Conservation (phyloP, 2,329 filamentous ascomycete species). For the Microascus cirrosus region DNA sequence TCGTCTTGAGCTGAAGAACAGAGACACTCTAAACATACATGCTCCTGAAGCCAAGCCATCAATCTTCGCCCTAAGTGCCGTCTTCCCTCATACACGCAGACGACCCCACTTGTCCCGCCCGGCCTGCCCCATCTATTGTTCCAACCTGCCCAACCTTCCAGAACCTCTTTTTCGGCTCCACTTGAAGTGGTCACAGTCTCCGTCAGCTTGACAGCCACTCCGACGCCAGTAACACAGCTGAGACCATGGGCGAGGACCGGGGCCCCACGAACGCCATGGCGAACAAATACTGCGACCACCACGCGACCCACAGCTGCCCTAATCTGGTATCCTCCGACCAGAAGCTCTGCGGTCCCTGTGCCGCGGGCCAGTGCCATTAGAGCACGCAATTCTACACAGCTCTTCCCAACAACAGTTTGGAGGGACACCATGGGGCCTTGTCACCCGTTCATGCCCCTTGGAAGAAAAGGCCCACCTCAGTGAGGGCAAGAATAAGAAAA, state of each 20-base stretch:
- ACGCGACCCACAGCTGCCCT: constrained; percentile 6
- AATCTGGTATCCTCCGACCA: constrained; percentile 2
- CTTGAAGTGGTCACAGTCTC: neutral
- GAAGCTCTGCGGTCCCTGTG: constrained; percentile 5
- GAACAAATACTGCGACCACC: constrained; percentile 8
- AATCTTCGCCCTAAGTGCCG: neutral
- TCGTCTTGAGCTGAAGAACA: neutral
- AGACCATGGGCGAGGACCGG: neutral
- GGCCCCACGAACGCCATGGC: constrained; percentile 5
- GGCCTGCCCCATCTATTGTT: neutral
- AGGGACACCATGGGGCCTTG: neutral
- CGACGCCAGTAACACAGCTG: neutral
- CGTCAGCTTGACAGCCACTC: neutral
- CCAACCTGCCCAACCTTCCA: neutral
- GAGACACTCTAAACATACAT: neutral
- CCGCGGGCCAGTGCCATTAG: neutral
- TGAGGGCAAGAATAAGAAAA: too few relatives aligned
- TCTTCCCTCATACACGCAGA: neutral
- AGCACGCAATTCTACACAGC: neutral
- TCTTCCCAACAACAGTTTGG: neutral
- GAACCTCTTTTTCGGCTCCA: neutral
- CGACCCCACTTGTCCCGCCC: neutral
- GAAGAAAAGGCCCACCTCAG: too few relatives aligned
- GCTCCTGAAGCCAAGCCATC: neutral
- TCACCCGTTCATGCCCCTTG: too few relatives aligned